These are phyloP conservation scores for Dioscorea alata DNA, from an alignment of 106 monocot species.

Conservation along the genomic window DNA sequence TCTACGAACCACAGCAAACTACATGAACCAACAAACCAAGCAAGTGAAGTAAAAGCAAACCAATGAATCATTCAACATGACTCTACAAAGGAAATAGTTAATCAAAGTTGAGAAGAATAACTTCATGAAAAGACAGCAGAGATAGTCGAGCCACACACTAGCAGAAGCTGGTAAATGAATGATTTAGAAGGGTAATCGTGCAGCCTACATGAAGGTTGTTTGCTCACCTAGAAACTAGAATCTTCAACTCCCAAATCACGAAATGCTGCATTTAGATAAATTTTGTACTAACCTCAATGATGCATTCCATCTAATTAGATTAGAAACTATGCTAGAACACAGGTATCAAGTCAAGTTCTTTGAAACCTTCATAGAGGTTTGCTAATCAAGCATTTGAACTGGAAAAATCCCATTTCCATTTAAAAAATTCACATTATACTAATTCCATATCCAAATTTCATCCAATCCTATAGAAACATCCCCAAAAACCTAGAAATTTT, in stretches of 20 bases:
- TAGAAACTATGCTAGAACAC: not conserved
- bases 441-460: not conserved
- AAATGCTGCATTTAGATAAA: not conserved
- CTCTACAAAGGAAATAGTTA: not conserved
- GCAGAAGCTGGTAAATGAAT: not conserved
- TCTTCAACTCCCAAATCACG: no score
- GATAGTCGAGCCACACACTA: not conserved
- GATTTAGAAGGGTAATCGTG: not conserved
- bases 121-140: not conserved
- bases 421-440: not conserved
- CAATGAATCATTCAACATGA: not conserved
- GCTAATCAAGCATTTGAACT: not conserved
- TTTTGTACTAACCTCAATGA: not conserved
- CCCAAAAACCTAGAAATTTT: no score
- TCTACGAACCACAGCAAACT: not conserved
- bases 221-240: not conserved
- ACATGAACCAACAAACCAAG: not conserved
- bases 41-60: not conserved
- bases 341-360: not conserved
- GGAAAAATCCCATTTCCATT: not conserved
- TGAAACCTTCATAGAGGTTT: not conserved
- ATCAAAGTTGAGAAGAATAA: not conserved
- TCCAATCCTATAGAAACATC: no score
- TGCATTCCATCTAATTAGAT: not conserved
- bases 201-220: not conserved